Conservation (phyloP, 1,284 basidiomycete species). For the Cutaneotrichosporon cutaneum region DNA sequence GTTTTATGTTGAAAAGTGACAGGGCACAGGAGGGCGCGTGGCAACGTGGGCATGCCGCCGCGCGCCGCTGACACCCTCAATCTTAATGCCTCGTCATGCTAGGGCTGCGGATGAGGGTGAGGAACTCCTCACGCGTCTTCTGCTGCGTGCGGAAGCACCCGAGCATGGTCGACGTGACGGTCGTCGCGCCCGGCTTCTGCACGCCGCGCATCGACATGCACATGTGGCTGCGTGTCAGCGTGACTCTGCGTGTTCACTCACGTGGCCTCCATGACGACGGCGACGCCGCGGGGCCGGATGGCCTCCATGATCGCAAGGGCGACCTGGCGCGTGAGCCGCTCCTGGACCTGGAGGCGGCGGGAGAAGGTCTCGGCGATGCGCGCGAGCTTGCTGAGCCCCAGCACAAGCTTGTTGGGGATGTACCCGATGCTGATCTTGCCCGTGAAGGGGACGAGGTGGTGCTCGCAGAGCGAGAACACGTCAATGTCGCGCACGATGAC, state of each 20-base stretch:
- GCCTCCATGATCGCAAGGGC: conserved; percentile 96
- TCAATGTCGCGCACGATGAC: conserved; percentile 98
- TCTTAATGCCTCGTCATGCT: conserved; percentile 39
- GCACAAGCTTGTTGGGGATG: conserved; percentile 91
- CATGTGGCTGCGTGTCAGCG: conserved; percentile 68
- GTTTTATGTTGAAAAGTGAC: not conserved
- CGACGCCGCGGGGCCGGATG: conserved; percentile 94
- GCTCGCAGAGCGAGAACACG: conserved; percentile 95
- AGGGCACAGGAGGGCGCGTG: too few species aligned
- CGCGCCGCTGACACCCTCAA: not conserved
- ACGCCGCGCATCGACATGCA: conserved; percentile 99
- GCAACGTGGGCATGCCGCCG: too few species aligned
- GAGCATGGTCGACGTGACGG: conserved; percentile 98
- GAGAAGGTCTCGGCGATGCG: conserved; percentile 98
- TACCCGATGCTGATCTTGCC: conserved; percentile 90
- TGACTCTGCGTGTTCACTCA: too few species aligned
- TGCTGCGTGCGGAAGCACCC: conserved; percentile 96
- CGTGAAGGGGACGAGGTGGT: conserved; percentile 97
- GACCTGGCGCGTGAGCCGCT: conserved; percentile 95
- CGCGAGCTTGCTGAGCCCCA: conserved; percentile 96
- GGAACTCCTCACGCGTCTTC: conserved; percentile 88
- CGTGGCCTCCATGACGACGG: conserved; percentile 98
- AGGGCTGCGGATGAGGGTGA: conserved; percentile 43
- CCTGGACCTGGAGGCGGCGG: conserved; percentile 93
- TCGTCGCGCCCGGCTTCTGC: conserved; percentile 94